A percentile compares a stretch with the other conserved stretches of the same genome.
Conservation (phyloP, 169 alveolate species). For the Theileria parva region DNA sequence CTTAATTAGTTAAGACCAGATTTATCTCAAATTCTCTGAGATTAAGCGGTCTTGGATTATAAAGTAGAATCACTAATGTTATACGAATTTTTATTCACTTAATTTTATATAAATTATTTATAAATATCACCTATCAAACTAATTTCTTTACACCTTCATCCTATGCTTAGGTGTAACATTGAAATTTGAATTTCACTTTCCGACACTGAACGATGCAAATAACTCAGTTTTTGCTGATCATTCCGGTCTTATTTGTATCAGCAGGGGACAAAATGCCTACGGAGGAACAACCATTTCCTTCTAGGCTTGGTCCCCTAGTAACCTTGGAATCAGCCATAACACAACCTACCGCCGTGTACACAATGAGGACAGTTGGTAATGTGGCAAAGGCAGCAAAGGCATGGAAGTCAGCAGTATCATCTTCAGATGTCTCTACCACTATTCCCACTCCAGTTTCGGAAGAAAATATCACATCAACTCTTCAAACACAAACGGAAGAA, state of each 20-base stretch:
- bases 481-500: neutral
- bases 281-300: neutral
- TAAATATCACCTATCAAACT: neutral
- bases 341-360: neutral
- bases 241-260: conserved; percentile 6
- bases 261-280: neutral
- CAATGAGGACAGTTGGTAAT: neutral
- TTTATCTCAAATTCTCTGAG: neutral
- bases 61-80: no score
- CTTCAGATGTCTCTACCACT: neutral
- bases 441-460: neutral
- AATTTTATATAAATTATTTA: no score
- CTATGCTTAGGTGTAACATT: neutral
- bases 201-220: neutral
- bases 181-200: neutral
- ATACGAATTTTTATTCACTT: neutral
- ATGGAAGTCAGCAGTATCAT: neutral
- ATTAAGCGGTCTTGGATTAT: neutral
- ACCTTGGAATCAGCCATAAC: neutral
- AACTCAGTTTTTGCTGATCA: neutral
- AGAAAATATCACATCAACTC: neutral
- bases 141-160: neutral
- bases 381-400: neutral
- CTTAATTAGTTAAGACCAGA: neutral
- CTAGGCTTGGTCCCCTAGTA: neutral